Evolutionary conservation across 176 grass and related monocot species (phyloP).

Genomic region (Pontederia paniculata): DNA sequence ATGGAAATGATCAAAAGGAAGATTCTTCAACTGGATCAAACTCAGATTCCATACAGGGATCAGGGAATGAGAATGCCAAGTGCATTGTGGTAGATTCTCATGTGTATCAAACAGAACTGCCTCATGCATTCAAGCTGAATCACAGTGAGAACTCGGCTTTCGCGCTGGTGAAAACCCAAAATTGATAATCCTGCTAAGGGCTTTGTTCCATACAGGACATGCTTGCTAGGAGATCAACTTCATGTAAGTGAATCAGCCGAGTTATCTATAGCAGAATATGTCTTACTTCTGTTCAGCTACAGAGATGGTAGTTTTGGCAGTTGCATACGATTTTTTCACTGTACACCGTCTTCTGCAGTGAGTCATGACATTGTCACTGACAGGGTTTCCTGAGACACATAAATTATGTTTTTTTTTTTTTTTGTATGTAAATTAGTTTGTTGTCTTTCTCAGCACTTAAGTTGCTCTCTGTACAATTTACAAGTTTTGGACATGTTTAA

Average conservation of each 20-base stretch:
- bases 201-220: slow-evolving; percentile 47
- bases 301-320: too few species aligned
- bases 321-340: too few species aligned
- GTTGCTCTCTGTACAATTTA: too few species aligned
- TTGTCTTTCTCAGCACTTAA: too few species aligned
- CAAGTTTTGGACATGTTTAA: too few species aligned
- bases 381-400: too few species aligned
- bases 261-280: background rate
- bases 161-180: slow-evolving; percentile 19
- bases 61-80: background rate
- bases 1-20: slow-evolving; percentile 10
- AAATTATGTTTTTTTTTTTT: too few species aligned
- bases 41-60: slow-evolving; percentile 1
- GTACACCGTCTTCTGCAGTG: too few species aligned
- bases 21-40: slow-evolving; percentile 14
- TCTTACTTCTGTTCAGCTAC: too few species aligned
- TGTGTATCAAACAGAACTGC: background rate
- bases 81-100: background rate
- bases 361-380: too few species aligned
- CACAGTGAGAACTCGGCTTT: slow-evolving; percentile 46
- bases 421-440: too few species aligned
- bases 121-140: slow-evolving; percentile 22
- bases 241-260: background rate
- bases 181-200: slow-evolving; percentile 23
- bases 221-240: slow-evolving; percentile 21